Conservation (phyloP, 352 stramenopile genomes). For the Pythium scleroteichum region DNA sequence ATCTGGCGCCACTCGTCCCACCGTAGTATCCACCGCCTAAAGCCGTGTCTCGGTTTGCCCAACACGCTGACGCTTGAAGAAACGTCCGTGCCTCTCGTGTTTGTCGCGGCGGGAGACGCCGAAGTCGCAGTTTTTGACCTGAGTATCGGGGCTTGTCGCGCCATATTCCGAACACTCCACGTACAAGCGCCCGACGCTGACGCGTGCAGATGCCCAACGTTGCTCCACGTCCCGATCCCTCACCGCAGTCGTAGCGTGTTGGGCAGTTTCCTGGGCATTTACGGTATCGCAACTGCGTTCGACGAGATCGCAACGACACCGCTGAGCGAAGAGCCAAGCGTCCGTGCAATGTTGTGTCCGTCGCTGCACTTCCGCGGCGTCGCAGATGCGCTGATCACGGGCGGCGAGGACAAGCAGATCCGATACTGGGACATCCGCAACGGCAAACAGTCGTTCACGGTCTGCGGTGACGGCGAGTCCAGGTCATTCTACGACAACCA, state of each 20-base stretch:
- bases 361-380: constrained; percentile 85
- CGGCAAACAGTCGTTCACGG: constrained; percentile 92
- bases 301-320: constrained; percentile 79
- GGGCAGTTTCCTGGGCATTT: constrained; percentile 78
- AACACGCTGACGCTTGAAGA: constrained; percentile 73
- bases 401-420: constrained; percentile 94
- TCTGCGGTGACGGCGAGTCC: constrained; percentile 86
- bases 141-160: constrained; percentile 88
- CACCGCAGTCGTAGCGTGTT: constrained; percentile 71
- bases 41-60: constrained; percentile 80
- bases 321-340: constrained; percentile 75
- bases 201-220: constrained; percentile 67
- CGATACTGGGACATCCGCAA: constrained; percentile 97
- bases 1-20: constrained; percentile 96
- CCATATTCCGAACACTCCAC: constrained; percentile 91
- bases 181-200: constrained; percentile 74
- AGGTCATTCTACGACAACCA: constrained; percentile 90
- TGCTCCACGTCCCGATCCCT: constrained; percentile 75
- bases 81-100: constrained; percentile 89
- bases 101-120: constrained; percentile 92
- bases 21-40: constrained; percentile 87
- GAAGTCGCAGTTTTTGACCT: constrained; percentile 90
- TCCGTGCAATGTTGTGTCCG: constrained; percentile 88
- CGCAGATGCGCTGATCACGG: constrained; percentile 90
- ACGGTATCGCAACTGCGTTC: constrained; percentile 77